Conservation (phyloP, 2,329 filamentous ascomycete species). For the Hypoxylon sp. region DNA sequence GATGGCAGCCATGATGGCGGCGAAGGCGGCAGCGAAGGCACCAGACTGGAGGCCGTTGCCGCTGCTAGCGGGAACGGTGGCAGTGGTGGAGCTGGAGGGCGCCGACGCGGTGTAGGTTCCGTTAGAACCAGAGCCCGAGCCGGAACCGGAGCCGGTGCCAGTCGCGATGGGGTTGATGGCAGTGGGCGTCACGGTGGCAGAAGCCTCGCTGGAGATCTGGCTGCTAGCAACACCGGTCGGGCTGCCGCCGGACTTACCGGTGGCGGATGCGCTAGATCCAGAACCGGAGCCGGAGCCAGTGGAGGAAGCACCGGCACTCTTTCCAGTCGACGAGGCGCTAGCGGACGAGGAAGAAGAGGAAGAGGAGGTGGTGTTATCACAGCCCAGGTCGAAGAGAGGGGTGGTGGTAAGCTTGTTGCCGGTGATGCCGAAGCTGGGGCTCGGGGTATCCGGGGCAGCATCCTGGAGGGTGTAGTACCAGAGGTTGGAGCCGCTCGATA, state of each 20-base stretch:
- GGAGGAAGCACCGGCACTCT: slow-evolving; percentile 25
- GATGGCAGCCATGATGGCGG: slow-evolving; percentile 45
- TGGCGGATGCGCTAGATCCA: slow-evolving; percentile 23
- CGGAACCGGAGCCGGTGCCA: slow-evolving; percentile 28
- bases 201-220: slow-evolving; percentile 40
- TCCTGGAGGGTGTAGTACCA: slow-evolving; percentile 86
- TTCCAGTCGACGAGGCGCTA: slow-evolving; percentile 33
- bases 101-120: slow-evolving; percentile 35
- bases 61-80: slow-evolving; percentile 35
- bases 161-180: slow-evolving; percentile 25
- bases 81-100: slow-evolving; percentile 29
- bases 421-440: slow-evolving; percentile 76
- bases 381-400: slow-evolving; percentile 71
- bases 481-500: slow-evolving; percentile 66
- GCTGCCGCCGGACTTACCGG: slow-evolving; percentile 40
- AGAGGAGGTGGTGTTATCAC: slow-evolving; percentile 51
- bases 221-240: slow-evolving; percentile 40
- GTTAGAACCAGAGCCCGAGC: slow-evolving; percentile 33
- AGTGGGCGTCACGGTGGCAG: slow-evolving; percentile 35
- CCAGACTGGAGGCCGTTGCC: slow-evolving; percentile 34
- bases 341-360: slow-evolving; percentile 35
- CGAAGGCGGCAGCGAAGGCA: slow-evolving; percentile 45
- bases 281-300: slow-evolving; percentile 18
- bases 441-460: slow-evolving; percentile 64
- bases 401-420: slow-evolving; percentile 60